Evolutionary conservation across 2,329 filamentous ascomycete genomes (phyloP), one percentile per base, ranked within the genome.

Genomic region (Fusarium coicis): DNA sequence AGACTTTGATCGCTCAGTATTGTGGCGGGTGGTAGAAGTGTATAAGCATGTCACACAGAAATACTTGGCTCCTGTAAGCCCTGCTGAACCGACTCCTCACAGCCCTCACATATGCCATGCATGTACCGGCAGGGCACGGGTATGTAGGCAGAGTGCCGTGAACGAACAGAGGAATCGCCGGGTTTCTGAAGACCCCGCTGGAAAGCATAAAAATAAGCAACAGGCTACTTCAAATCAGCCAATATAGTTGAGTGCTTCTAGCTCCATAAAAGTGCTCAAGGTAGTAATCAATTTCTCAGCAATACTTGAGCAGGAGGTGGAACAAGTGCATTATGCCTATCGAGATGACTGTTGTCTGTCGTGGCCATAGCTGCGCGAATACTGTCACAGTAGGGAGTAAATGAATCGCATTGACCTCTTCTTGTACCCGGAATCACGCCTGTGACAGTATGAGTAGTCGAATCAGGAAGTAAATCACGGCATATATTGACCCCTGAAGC

Each of bases 61-160:
- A 55, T 44, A 60, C 64, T 37, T 65, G 47, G 34, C 57, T 61
- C 47, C 70, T 66, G 55, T 70, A 54, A 71, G 62, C 53, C 32
- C 63, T 63, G 39, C 63, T 55, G 49, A 55, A 23, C 46, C 54
- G 61, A 61, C 56, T 70, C 58, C 32, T 30, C 15, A 26, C 50
- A 54, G 34, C 34, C 57, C 70, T 73, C 74, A 47, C 52, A 64
- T 28, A 68, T 42, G 57, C 47, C 58, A 70, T 69, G 64, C 70
- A 77, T 75, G 72, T 77, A 57, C 72, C 75, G 76, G 74, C 75
- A 76, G 76, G 76, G 73, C 73, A 70, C 55, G 63, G 69, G 67
- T 62, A 66, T 47, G 60, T 66, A 53, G 56, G 67, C 52, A 77
- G 68, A 69, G 56, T 69, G 39, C 70, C 55, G 64, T 75, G 52